phyloP scores from a whole-genome alignment of 257 asterid species.

The Jaltomata sinuosa region DNA sequence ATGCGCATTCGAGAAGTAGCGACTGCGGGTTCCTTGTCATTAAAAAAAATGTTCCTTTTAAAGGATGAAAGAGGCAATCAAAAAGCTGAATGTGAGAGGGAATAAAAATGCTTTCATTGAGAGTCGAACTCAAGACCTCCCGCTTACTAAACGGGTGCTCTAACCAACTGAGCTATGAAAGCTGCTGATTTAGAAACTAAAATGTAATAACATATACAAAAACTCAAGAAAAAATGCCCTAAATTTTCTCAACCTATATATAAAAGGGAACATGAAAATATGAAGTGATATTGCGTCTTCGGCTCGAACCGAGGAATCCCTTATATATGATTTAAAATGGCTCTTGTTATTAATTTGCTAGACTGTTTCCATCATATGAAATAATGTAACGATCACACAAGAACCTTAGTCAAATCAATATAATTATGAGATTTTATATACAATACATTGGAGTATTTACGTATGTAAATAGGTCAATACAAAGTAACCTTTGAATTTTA shows the following conservation, averaged over 20 bases:
- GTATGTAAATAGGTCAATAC: no score
- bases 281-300: no score
- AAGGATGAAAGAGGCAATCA: no score
- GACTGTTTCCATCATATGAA: not conserved
- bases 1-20: no score
- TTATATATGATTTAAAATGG: no score
- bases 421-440: not conserved
- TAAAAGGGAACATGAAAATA: not conserved
- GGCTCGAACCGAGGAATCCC: no score
- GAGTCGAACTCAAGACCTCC: conserved; percentile 39
- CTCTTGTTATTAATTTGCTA: not conserved
- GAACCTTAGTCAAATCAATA: not conserved
- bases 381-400: not conserved
- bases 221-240: no score
- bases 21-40: no score
- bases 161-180: conserved; percentile 27
- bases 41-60: no score
- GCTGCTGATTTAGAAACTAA: no score
- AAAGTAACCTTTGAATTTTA: not conserved
- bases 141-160: conserved; percentile 42
- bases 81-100: no score
- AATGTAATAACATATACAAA: no score
- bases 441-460: not conserved
- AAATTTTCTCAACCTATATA: not conserved
- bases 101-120: conserved; percentile 22